These are phyloP conservation scores for Raffaelea albimanens DNA, from an alignment of 2,329 filamentous ascomycete species.

Conservation along the genomic window DNA sequence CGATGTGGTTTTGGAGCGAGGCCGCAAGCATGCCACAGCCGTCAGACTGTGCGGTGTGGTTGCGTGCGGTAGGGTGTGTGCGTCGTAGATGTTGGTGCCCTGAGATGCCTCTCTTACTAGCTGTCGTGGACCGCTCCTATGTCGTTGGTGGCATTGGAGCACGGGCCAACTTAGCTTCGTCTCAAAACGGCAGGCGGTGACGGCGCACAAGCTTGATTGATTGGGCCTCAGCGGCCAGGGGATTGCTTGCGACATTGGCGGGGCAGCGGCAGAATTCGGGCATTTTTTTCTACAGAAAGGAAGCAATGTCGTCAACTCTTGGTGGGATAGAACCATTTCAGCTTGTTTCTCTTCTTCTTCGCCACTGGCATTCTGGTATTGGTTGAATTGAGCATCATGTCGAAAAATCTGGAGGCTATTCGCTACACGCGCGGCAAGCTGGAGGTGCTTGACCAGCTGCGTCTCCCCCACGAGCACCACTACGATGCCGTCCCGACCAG, in stretches of 20 bases:
- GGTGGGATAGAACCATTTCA: neutral
- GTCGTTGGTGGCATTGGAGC: too few species aligned
- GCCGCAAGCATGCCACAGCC: too few species aligned
- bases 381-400: conserved; percentile 18
- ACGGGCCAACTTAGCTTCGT: too few species aligned
- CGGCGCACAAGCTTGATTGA: neutral
- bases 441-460: conserved; percentile 75
- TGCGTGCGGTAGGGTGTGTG: too few species aligned
- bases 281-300: neutral
- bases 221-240: neutral
- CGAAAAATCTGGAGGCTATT: conserved; percentile 61
- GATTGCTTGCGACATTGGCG: neutral
- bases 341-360: too few species aligned
- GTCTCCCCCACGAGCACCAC: conserved; percentile 68
- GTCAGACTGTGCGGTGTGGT: too few species aligned
- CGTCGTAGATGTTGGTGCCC: too few species aligned
- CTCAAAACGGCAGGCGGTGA: conserved; percentile 8
- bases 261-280: conserved; percentile 1
- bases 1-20: too few species aligned
- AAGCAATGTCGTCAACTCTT: neutral
- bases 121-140: too few species aligned
- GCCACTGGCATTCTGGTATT: conserved; percentile 15
- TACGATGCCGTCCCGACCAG: conserved; percentile 64
- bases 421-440: conserved; percentile 64
- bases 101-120: too few species aligned